Conservation (phyloP, 352 stramenopile genomes). For the Phytophthora crassamura region DNA sequence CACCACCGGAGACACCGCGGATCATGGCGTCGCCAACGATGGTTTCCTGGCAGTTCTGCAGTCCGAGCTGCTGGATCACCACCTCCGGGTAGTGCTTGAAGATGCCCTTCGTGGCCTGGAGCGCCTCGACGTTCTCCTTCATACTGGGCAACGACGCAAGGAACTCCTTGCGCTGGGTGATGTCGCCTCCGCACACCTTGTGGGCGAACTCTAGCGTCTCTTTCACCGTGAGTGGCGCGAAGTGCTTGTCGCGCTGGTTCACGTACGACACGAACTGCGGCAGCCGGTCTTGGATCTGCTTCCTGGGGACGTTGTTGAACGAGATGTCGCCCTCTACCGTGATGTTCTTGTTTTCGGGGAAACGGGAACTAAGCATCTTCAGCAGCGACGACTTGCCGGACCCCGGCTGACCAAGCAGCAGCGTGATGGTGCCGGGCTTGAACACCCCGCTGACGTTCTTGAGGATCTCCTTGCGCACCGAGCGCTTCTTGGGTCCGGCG, state of each 20-base stretch:
- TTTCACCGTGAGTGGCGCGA: slow-evolving; percentile 5
- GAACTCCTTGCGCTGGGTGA: slow-evolving; percentile 4
- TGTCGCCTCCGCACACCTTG: not conserved
- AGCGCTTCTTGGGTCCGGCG: slow-evolving; percentile 21
- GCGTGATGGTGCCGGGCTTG: slow-evolving; percentile 22
- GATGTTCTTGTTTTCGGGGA: too few relatives aligned
- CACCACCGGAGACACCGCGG: slow-evolving; percentile 68
- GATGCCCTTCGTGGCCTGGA: too few relatives aligned
- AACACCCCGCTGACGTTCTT: too few relatives aligned
- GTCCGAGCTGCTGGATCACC: too few relatives aligned
- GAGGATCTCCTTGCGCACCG: slow-evolving; percentile 38
- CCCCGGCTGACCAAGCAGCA: slow-evolving; percentile 20
- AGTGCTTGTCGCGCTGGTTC: slow-evolving; percentile 25
- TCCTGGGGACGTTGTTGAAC: too few relatives aligned
- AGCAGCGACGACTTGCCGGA: slow-evolving; percentile 20
- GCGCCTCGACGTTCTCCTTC: too few relatives aligned
- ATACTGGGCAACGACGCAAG: not conserved
- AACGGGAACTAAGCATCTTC: slow-evolving; percentile 13
- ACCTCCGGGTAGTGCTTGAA: too few relatives aligned
- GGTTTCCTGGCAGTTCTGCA: too few relatives aligned
- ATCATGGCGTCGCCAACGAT: too few relatives aligned
- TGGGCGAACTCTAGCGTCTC: slow-evolving; percentile 17
- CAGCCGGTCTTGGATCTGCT: too few relatives aligned
- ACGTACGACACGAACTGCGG: not conserved
- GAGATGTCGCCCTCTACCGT: too few relatives aligned